These are phyloP conservation scores for Fusarium xyrophilum DNA, from an alignment of 2,329 filamentous ascomycete species.

Conservation along the genomic window DNA sequence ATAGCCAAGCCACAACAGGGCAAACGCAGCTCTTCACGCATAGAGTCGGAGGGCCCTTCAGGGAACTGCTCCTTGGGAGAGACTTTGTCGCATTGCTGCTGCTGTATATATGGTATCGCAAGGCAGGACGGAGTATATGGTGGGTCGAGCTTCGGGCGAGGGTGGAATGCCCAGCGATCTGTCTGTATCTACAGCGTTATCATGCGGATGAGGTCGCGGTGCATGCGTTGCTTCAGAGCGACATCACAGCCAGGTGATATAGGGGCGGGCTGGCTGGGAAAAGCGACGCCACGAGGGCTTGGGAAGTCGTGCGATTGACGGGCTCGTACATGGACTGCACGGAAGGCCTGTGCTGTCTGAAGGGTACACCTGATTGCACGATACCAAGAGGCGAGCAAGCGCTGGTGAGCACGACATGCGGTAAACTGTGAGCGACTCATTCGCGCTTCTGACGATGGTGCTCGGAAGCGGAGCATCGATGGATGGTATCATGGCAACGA, in stretches of 20 bases:
- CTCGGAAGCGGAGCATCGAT: accelerated
- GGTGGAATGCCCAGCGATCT: constrained; percentile 53
- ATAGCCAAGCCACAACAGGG: constrained; percentile 43
- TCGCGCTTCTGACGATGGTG: accelerated
- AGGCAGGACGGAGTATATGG: constrained; percentile 51
- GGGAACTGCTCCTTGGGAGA: constrained; percentile 41
- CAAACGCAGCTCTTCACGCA: constrained; percentile 46
- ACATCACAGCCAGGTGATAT: constrained; percentile 39
- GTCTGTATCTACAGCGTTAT: constrained; percentile 46
- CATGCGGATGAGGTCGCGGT: constrained; percentile 40
- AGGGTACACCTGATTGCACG: too few relatives aligned
- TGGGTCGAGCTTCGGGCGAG: constrained; percentile 52
- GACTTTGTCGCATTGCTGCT: constrained; percentile 51
- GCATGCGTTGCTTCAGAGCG: constrained; percentile 43
- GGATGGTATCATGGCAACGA: accelerated
- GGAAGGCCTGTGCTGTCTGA: too few relatives aligned
- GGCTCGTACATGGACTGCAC: too few relatives aligned
- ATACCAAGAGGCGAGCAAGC: not conserved
- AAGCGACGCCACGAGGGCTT: too few relatives aligned
- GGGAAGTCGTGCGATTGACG: too few relatives aligned
- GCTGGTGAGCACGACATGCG: accelerated
- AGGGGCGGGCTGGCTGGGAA: accelerated
- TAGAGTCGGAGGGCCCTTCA: constrained; percentile 46
- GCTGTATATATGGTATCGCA: constrained; percentile 53
- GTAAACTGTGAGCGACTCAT: accelerated